Percentiles rank a stretch among this genome's conserved stretches.
Evolutionary conservation across 2,329 filamentous ascomycete genomes (phyloP).

Genomic region (Fusarium nygamai): DNA sequence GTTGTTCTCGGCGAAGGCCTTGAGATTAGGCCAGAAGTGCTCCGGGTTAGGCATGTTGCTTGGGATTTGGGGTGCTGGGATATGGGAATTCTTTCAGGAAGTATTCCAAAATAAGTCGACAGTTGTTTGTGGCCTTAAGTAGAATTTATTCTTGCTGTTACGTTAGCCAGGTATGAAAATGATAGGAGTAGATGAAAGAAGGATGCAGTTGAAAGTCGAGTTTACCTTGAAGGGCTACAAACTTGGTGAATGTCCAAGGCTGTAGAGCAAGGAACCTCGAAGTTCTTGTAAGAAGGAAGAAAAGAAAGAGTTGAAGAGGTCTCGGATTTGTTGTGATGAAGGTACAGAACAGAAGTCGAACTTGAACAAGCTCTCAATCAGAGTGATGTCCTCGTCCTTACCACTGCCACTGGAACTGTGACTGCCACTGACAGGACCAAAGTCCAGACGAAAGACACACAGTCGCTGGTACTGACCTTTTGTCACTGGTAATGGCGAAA

Average conservation of each 20-base stretch:
- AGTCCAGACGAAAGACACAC: not conserved
- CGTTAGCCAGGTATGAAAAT: not conserved
- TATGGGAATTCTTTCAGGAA: not conserved
- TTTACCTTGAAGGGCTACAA: not conserved
- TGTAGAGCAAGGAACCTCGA: not conserved
- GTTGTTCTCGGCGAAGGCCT: not conserved
- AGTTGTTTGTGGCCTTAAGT: not conserved
- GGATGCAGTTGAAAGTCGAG: not conserved
- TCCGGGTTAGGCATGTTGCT: not conserved
- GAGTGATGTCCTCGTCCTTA: not conserved
- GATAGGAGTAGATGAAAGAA: not conserved
- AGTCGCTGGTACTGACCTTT: not conserved
- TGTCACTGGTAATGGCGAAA: no score
- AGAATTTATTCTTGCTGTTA: accelerated
- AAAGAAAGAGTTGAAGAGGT: not conserved
- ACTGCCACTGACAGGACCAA: not conserved
- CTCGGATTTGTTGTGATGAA: not conserved
- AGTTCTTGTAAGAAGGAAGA: not conserved
- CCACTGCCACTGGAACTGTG: not conserved
- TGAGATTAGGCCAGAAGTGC: not conserved
- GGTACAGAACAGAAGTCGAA: not conserved
- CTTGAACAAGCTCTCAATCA: not conserved
- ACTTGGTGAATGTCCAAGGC: not conserved
- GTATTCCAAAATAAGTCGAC: not conserved
- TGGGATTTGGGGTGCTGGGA: accelerated